phyloP scores from a whole-genome alignment of 73 alveolate species.

The Uronychia binucleata region DNA sequence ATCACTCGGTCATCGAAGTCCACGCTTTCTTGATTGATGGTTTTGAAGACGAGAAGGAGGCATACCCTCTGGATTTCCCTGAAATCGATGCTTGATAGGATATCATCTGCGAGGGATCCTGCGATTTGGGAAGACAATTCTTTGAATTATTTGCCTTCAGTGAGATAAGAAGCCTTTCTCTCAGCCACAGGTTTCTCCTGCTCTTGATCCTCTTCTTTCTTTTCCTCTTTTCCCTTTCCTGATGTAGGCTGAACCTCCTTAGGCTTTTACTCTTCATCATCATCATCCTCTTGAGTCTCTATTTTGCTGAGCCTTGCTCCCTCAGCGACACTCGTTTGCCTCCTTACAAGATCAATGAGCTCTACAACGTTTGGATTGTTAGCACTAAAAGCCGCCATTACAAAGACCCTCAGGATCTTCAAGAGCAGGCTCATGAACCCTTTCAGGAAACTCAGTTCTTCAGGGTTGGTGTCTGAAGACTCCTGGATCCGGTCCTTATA shows the following conservation, averaged over 20 bases:
- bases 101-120: not conserved
- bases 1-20: constrained; percentile 54
- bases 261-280: not conserved
- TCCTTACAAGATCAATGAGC: constrained; percentile 8
- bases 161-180: not conserved
- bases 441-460: constrained; percentile 19
- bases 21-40: constrained; percentile 10
- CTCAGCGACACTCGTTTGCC: not conserved
- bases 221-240: not conserved
- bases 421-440: constrained; percentile 54
- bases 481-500: not conserved
- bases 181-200: too few species aligned
- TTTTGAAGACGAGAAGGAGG: constrained; percentile 11
- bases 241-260: not conserved
- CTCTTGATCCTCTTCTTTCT: not conserved
- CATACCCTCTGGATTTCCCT: constrained; percentile 18
- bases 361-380: constrained; percentile 12
- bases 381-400: constrained; percentile 61
- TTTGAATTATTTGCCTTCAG: not conserved
- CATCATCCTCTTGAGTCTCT: not conserved
- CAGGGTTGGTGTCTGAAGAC: not conserved
- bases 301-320: not conserved
- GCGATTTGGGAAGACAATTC: not conserved
- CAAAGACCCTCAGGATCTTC: constrained; percentile 49
- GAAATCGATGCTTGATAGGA: constrained; percentile 37